Conservation (phyloP, 192 early-diverging fungal genomes). For the Coemansia sp. region DNA sequence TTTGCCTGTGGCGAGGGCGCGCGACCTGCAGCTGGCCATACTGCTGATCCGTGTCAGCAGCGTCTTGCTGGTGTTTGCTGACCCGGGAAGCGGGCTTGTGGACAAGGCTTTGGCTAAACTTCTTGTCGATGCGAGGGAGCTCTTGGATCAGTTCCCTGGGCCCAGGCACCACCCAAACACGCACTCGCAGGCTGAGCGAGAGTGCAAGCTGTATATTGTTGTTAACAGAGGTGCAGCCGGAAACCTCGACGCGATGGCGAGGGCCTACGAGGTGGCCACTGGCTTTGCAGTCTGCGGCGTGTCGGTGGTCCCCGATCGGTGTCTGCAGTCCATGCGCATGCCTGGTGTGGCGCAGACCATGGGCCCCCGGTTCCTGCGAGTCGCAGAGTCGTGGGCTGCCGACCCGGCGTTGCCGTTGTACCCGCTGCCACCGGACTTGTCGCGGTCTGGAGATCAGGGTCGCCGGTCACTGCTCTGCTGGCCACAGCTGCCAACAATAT, state of each 20-base stretch:
- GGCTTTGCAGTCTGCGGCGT: slow-evolving; percentile 20
- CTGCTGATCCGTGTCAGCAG: slow-evolving; percentile 35
- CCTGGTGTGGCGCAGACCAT: neutral
- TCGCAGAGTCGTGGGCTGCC: neutral
- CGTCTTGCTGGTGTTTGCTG: slow-evolving; percentile 18
- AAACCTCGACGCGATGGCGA: neutral
- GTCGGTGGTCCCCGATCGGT: slow-evolving; percentile 3
- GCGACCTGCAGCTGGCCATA: slow-evolving; percentile 28
- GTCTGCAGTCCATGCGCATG: neutral
- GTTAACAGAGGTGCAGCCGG: neutral
- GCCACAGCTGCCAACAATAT: neutral
- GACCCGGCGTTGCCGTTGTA: slow-evolving; percentile 4
- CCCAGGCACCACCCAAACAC: neutral
- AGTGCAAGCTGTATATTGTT: slow-evolving; percentile 23
- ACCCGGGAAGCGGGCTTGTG: neutral
- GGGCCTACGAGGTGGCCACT: slow-evolving; percentile 18
- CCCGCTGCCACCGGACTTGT: neutral
- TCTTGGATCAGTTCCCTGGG: slow-evolving; percentile 12
- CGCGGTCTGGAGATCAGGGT: neutral
- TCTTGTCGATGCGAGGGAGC: slow-evolving; percentile 3
- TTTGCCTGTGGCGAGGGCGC: slow-evolving; percentile 4
- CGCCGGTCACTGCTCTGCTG: neutral
- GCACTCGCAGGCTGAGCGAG: neutral
- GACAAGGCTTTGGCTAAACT: slow-evolving; percentile 17
- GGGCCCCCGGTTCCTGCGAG: slow-evolving; percentile 8